Percentiles rank a stretch among this genome's conserved stretches.
Conservation (phyloP, 2,329 filamentous ascomycete genomes). For the Herpotrichia juniperi region DNA sequence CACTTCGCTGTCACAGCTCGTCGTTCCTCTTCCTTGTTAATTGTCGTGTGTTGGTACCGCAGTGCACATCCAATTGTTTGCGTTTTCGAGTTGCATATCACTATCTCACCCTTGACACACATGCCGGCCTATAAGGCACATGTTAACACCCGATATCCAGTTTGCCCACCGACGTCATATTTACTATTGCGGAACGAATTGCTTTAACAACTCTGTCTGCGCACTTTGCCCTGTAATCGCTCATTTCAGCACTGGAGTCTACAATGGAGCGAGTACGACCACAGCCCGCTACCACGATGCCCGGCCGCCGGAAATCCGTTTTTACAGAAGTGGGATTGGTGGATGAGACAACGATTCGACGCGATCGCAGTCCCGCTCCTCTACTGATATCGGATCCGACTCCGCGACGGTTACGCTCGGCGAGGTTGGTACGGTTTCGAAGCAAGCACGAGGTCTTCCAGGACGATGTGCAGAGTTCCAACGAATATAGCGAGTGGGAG, state of each 20-base stretch:
- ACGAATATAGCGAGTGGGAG: constrained; percentile 32
- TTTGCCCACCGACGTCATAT: not conserved
- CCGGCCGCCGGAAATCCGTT: constrained; percentile 37
- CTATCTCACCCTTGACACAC: too few relatives aligned
- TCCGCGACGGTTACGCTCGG: constrained; percentile 30
- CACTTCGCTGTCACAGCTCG: not conserved
- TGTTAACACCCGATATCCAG: not conserved
- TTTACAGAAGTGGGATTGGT: constrained; percentile 46
- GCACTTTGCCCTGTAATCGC: not conserved
- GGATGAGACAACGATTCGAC: constrained; percentile 35
- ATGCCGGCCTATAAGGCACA: too few relatives aligned
- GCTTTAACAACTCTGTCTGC: not conserved
- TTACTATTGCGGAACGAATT: not conserved
- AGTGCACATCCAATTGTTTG: too few relatives aligned
- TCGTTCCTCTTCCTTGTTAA: not conserved
- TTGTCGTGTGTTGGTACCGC: too few relatives aligned
- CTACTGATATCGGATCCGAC: constrained; percentile 21
- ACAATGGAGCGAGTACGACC: constrained; percentile 35
- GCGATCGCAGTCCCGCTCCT: constrained; percentile 37
- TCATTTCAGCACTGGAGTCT: not conserved
- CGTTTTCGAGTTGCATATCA: too few relatives aligned
- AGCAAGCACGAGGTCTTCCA: constrained; percentile 37
- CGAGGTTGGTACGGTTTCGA: constrained; percentile 38
- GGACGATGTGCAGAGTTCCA: constrained; percentile 11
- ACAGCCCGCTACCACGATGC: constrained; percentile 24